Percentiles rank a stretch among this genome's conserved stretches.
Evolutionary conservation across 208 protist genomes (phyloP).

Genomic region (Naegleria gruberi): DNA sequence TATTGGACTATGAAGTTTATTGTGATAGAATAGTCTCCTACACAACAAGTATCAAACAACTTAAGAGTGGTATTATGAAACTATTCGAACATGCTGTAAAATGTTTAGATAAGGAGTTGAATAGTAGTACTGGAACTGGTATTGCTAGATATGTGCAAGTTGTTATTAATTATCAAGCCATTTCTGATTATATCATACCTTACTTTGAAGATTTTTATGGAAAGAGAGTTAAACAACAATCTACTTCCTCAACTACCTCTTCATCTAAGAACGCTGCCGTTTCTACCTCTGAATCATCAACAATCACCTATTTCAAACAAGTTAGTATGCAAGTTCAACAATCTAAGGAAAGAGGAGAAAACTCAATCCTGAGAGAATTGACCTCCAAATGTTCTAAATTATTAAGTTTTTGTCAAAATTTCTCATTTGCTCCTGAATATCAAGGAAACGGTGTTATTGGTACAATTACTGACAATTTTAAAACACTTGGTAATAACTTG

Average conservation of each 20-base stretch:
- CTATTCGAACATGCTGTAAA: not conserved
- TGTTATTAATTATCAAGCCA: not conserved
- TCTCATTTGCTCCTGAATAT: not conserved
- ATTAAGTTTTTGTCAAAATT: not conserved
- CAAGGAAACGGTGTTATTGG: not conserved
- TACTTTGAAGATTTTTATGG: not conserved
- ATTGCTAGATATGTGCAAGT: not conserved
- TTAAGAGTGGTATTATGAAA: not conserved
- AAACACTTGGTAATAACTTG: not conserved
- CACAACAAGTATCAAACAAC: not conserved
- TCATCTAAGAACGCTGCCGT: not conserved
- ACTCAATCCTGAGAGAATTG: not conserved
- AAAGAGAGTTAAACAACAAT: not conserved
- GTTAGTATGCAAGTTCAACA: not conserved
- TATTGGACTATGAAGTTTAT: not conserved
- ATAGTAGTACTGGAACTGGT: no score
- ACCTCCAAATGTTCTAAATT: not conserved
- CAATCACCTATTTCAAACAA: not conserved
- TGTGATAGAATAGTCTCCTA: not conserved
- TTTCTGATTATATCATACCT: not conserved
- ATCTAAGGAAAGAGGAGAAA: not conserved
- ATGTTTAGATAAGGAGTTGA: not conserved
- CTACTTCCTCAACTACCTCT: not conserved
- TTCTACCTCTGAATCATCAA: not conserved
- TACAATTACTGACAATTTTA: not conserved